Base-by-base conservation (phyloP, 2,329 filamentous ascomycete species). In the Aspergillus niger region DNA sequence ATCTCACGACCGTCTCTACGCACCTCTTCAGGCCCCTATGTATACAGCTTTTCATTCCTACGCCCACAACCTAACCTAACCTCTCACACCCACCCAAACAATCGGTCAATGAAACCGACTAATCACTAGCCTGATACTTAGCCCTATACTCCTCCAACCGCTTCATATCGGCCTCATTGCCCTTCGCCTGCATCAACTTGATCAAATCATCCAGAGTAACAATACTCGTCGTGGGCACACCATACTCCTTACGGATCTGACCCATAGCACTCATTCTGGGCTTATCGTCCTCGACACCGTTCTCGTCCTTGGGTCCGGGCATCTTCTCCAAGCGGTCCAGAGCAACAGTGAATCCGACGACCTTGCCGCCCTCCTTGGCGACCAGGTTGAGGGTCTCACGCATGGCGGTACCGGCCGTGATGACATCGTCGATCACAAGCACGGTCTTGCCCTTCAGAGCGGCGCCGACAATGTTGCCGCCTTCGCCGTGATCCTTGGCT, bases 401-500 rank as follows among this genome's bases (percentile, higher is more conserved):
- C 80, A 97, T 93, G 43, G 95, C 95, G 1, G 93, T 98, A 28
- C 95, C 95, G 0, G 92, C 94, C 1, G 93, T 97, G 71, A 98
- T 94, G 59, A 99, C 94, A 79, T 98, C 95, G 81, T 99, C 95
- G 43, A 99, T 89, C 68, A 99, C 91, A 36, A 99, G 83, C 15
- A 97, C 87, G 62, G 85, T 86, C 84, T 95, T 93, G 57, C 91
- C 93, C 79, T 90, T 90, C 71, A 98, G 81, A 6, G 89, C 85
- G 30, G 92, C 91, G 10, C 95, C 95, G 13, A 98, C 93, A 70
- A 98, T 96, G 74, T 86, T 90, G 48, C 95, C 94, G 36, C 94
- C 94, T 79, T 99, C 95, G 48, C 95, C 94, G 76, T 98, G 94
- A 72, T 92, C 91, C 82, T 98, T 98, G 71, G 89, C 91, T 80